Base-by-base conservation (phyloP, 345 rosid species). In the Dimocarpus longan region DNA sequence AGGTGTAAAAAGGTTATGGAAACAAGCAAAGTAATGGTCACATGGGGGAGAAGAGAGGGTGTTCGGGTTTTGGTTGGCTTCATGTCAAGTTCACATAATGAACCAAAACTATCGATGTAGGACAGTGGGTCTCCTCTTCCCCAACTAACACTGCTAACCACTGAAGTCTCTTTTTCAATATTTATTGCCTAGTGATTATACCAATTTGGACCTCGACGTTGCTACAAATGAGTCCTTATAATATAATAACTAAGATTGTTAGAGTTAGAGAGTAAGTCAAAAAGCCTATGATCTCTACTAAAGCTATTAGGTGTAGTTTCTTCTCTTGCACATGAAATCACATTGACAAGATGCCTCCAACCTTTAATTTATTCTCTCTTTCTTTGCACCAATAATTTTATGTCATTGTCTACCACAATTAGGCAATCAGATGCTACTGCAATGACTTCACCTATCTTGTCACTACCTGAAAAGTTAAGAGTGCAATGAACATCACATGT, bases 41-140 rank as follows among this genome's bases (percentile, higher is more conserved):
- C 92, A 87, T 89, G 90, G 92, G 86, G 26, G 57, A 68, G 79
- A 72, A 75, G 62, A 28, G 81, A 83, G 74, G 77, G 6, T 84
- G 88, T 77, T 83, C 71, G 87, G 82, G 76, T 76, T 56, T 76
- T 64, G 87, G 84, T 79, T 78, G 85, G 80, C 85, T 80, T 82
- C 59, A 64, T 78, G 86, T 82, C 84, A 76, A 83, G 80, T 83
- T 77, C 82, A 62, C 79, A 83, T 86, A 81, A 82, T 85, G 76
- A 68, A 75, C 88, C 86, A 71, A 82, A 83, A 40, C 54, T 72
- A 32, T 76, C 10, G 75, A 62, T 67, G 46, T 46, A 10, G 28
- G 72, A 56, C 54, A 73, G 88, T 85, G 85, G 86, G 85, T 67
- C 85, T 80, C 77, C 60, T 59, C 42, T 62, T 66, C 8, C 52